Evolutionary conservation across 202 grass and related monocot genomes (phyloP).

Genomic region (Panicum hallii): DNA sequence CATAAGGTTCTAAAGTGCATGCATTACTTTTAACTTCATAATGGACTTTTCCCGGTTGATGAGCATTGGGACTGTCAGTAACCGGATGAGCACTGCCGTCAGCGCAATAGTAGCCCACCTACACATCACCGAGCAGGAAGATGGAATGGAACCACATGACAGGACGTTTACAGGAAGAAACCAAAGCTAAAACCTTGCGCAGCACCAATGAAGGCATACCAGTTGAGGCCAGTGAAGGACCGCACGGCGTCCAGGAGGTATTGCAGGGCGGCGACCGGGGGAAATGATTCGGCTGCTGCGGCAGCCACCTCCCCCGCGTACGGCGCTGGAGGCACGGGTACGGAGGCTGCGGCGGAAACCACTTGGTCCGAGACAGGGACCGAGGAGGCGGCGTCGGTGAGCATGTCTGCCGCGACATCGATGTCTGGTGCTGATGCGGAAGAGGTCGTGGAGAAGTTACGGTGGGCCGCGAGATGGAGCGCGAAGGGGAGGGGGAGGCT

Average conservation of each 20-base stretch:
- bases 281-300: conserved; percentile 70
- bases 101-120: conserved; percentile 89
- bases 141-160: not conserved
- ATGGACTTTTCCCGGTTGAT: conserved; percentile 72
- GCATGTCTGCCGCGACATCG: conserved; percentile 47
- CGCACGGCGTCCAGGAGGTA: conserved; percentile 74
- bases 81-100: conserved; percentile 71
- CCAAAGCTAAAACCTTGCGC: not conserved
- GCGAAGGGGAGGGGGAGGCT: conserved; percentile 53
- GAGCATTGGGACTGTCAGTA: conserved; percentile 55
- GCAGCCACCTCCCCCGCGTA: conserved; percentile 89
- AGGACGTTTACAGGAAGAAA: not conserved
- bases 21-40: conserved; percentile 70
- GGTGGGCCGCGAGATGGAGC: conserved; percentile 50
- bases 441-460: conserved; percentile 57
- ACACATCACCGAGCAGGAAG: not conserved
- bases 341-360: conserved; percentile 42
- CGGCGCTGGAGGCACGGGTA: conserved; percentile 23
- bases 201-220: conserved; percentile 38
- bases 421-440: conserved; percentile 29
- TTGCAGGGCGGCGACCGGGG: conserved; percentile 72
- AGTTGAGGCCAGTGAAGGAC: conserved; percentile 75
- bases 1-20: not conserved
- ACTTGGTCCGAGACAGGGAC: conserved; percentile 38
- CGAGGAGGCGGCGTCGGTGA: conserved; percentile 52